These are phyloP conservation scores for Orbilia brochopaga DNA, from an alignment of 2,329 filamentous ascomycete genomes.

Conservation along the genomic window DNA sequence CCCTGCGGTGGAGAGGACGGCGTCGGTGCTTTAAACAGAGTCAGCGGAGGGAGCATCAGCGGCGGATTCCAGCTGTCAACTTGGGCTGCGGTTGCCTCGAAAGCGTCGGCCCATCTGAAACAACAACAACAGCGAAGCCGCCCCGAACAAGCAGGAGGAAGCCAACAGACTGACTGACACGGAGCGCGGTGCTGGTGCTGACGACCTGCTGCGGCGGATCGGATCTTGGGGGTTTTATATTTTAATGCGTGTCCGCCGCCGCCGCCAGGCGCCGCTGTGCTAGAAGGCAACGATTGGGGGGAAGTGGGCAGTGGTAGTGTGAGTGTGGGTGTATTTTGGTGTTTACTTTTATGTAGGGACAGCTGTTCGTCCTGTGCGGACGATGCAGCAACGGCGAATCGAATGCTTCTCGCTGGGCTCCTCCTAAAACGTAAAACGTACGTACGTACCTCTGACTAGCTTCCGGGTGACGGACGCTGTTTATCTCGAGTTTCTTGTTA, in stretches of 20 bases:
- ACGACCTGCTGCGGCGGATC: constrained; percentile 10
- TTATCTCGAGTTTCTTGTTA: not conserved
- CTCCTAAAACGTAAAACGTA: not conserved
- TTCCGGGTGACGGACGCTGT: not conserved
- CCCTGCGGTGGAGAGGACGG: not conserved
- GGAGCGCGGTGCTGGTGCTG: constrained; percentile 18
- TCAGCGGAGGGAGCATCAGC: constrained; percentile 11
- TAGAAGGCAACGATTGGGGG: not conserved
- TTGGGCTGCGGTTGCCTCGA: constrained; percentile 45
- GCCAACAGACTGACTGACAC: constrained; percentile 6
- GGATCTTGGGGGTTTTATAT: not conserved
- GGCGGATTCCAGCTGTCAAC: constrained; percentile 49
- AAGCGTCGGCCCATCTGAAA: constrained; percentile 48
- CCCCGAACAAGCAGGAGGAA: constrained; percentile 48
- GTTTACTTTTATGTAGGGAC: constrained; percentile 2
- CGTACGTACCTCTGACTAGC: not conserved
- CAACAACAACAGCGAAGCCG: constrained; percentile 43
- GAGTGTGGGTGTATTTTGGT: not conserved
- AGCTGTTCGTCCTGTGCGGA: constrained; percentile 7
- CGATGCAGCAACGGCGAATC: not conserved
- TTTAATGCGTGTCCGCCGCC: not conserved
- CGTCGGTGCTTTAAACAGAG: constrained; percentile 8
- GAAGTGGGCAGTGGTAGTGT: not conserved
- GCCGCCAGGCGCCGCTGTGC: not conserved
- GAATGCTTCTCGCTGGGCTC: constrained; percentile 6